Evolutionary conservation across 1,284 basidiomycete species (phyloP).

Genomic region (Sanguinoderma infundibulare): DNA sequence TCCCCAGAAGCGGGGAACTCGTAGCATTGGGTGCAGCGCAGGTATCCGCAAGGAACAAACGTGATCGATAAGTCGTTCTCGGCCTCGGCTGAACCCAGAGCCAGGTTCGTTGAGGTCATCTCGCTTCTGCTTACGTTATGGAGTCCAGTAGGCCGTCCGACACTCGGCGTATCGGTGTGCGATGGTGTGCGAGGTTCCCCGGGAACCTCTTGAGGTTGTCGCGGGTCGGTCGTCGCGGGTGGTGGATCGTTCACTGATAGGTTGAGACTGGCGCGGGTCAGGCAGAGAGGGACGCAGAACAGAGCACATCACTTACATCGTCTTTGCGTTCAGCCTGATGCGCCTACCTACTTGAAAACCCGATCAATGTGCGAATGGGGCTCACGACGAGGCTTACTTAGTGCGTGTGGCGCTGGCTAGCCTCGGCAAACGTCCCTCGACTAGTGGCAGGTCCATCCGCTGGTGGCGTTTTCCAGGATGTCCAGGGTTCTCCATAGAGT

Average conservation of each 20-base stretch:
- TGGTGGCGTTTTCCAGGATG: no score
- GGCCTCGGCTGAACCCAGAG: background rate
- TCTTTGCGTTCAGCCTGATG: background rate
- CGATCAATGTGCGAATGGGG: background rate
- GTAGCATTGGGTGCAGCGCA: background rate
- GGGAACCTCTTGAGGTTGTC: background rate
- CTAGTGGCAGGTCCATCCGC: background rate
- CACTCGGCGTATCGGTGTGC: background rate
- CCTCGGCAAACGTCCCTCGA: background rate
- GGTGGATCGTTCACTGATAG: background rate
- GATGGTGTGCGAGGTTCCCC: background rate
- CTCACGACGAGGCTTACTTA: background rate
- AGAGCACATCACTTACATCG: background rate
- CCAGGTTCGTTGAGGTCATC: background rate
- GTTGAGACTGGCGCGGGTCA: background rate
- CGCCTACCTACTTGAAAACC: background rate
- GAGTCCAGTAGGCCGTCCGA: background rate
- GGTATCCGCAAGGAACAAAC: background rate
- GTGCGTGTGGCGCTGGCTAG: background rate
- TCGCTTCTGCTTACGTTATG: background rate
- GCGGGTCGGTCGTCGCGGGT: background rate
- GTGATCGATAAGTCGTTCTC: background rate
- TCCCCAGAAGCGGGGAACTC: background rate
- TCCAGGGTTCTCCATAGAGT: no score
- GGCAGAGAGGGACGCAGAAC: background rate